phyloP scores from a whole-genome alignment of 169 alveolate species.

The Toxoplasma gondii region DNA sequence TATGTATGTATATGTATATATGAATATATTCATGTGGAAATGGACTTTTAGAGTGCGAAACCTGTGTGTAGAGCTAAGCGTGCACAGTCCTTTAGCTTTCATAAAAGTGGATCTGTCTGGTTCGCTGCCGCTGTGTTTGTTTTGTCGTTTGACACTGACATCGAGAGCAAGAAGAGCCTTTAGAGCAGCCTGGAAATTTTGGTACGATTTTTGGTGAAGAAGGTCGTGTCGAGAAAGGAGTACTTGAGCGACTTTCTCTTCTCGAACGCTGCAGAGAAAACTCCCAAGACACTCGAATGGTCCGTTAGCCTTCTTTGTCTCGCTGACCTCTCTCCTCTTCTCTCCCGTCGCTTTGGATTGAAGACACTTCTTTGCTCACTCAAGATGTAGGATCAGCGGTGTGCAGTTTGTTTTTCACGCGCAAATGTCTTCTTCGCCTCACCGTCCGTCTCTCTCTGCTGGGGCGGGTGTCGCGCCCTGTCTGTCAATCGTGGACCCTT shows the following conservation, averaged over 20 bases:
- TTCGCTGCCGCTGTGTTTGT: not conserved
- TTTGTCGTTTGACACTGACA: not conserved
- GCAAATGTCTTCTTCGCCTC: too few relatives aligned
- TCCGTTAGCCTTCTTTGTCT: not conserved
- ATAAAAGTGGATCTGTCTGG: too few relatives aligned
- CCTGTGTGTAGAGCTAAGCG: too few relatives aligned
- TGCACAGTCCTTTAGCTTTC: too few relatives aligned
- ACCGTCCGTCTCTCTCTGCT: too few relatives aligned
- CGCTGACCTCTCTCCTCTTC: too few relatives aligned
- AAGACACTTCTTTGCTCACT: not conserved
- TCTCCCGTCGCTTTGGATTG: too few relatives aligned
- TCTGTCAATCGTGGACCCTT: too few relatives aligned
- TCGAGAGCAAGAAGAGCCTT: conserved; percentile 4
- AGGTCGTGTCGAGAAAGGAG: conserved; percentile 39
- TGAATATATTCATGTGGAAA: not conserved
- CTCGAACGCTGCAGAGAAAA: conserved; percentile 32
- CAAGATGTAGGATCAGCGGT: not conserved
- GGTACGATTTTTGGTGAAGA: conserved; percentile 14
- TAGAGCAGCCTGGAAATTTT: conserved; percentile 27
- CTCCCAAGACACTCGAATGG: not conserved
- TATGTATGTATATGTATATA: not conserved
- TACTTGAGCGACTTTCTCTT: conserved; percentile 45
- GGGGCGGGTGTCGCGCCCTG: too few relatives aligned
- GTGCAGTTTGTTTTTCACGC: too few relatives aligned
- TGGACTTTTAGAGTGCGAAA: too few relatives aligned